Evolutionary conservation across 1,284 basidiomycete genomes (phyloP).

Genomic region (Irpex rosettiformis): DNA sequence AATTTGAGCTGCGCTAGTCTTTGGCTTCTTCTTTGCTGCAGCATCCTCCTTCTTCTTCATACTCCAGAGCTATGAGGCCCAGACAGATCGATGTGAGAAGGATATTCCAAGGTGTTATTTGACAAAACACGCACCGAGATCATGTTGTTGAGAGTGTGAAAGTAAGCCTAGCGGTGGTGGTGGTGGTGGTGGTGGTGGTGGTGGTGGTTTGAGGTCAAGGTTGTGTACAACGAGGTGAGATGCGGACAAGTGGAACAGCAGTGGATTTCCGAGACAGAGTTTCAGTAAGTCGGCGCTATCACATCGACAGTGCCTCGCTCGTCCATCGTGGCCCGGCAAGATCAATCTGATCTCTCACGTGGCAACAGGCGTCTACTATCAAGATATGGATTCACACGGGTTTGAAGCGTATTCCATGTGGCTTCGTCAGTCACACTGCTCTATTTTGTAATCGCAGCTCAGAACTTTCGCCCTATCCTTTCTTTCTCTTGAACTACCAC

Average conservation of each 20-base stretch:
- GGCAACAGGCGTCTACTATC: neutral
- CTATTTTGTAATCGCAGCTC: neutral
- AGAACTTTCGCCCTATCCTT: conserved; percentile 3
- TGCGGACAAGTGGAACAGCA: too few relatives aligned
- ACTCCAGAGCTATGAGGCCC: conserved; percentile 78
- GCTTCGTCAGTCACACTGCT: neutral
- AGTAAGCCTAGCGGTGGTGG: conserved; percentile 24
- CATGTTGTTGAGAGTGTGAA: conserved; percentile 36
- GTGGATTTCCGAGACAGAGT: too few relatives aligned
- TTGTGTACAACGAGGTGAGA: neutral
- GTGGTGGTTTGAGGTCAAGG: conserved; percentile 4
- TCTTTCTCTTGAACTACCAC: conserved; percentile 2
- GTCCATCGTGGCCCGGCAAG: neutral
- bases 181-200: conserved; percentile 27
- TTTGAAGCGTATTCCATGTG: neutral
- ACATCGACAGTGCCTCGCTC: neutral
- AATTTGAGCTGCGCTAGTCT: conserved; percentile 96
- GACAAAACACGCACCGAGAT: conserved; percentile 43
- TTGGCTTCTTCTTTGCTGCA: conserved; percentile 92
- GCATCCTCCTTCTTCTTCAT: conserved; percentile 98
- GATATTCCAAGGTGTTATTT: neutral
- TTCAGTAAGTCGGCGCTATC: neutral
- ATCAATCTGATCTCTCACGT: conserved; percentile 5
- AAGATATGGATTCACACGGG: neutral
- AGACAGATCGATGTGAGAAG: neutral